Evolutionary conservation across 2,329 filamentous ascomycete genomes (phyloP).

Genomic region (Exophiala oligosperma): DNA sequence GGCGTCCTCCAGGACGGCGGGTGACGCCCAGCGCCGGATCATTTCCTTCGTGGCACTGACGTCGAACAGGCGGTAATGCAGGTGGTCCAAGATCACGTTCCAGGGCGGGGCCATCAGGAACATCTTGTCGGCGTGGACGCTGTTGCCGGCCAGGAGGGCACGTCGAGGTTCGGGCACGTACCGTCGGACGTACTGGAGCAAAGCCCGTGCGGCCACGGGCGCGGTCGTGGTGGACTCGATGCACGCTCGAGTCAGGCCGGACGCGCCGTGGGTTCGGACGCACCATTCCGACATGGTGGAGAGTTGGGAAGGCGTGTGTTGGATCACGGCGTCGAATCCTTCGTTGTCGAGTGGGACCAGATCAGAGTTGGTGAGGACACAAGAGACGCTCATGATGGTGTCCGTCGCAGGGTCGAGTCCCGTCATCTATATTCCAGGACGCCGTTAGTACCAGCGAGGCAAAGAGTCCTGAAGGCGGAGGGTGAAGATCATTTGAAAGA

Average conservation of each 20-base stretch:
- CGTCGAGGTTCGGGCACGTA: constrained; percentile 66
- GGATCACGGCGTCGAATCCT: constrained; percentile 79
- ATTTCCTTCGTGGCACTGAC: constrained; percentile 93
- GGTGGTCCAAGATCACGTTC: constrained; percentile 67
- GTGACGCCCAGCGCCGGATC: constrained; percentile 72
- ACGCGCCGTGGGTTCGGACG: constrained; percentile 71
- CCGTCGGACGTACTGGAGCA: constrained; percentile 76
- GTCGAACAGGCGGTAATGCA: constrained; percentile 90
- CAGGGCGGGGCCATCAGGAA: constrained; percentile 80
- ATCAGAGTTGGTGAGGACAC: constrained; percentile 81
- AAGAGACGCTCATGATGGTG: constrained; percentile 87
- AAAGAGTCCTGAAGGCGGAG: no score
- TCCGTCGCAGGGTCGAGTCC: constrained; percentile 76
- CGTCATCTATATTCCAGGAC: constrained; percentile 69
- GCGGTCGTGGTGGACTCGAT: constrained; percentile 71
- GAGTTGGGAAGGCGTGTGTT: constrained; percentile 69
- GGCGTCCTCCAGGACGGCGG: constrained; percentile 59
- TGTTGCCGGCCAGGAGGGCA: constrained; percentile 85
- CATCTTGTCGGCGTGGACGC: constrained; percentile 82
- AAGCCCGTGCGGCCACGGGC: constrained; percentile 65
- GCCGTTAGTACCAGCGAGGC: neutral
- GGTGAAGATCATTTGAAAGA: no score
- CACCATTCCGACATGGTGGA: constrained; percentile 90
- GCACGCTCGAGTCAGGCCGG: constrained; percentile 78
- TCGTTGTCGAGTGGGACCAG: constrained; percentile 72